phyloP scores from a whole-genome alignment of 2,329 filamentous ascomycete species.

The Aureobasidium subglaciale region DNA sequence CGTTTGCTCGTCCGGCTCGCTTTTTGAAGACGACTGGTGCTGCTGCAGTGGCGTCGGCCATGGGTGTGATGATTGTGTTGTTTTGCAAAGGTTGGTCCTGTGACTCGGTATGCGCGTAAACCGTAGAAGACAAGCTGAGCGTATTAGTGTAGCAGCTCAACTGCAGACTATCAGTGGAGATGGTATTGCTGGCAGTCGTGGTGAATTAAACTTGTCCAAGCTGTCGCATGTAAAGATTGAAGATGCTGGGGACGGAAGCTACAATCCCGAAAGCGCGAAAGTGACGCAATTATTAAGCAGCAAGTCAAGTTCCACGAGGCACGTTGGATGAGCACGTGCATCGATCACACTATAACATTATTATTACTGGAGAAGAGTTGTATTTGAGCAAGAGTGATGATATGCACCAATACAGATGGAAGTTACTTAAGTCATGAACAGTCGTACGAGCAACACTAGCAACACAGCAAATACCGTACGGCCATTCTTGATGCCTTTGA shows the following conservation, averaged over 20 bases:
- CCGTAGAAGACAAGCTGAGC: too few species aligned
- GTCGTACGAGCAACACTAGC: background rate
- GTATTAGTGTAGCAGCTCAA: too few species aligned
- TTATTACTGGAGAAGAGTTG: background rate
- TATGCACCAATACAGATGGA: background rate
- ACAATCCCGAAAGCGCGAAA: background rate
- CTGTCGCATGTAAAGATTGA: background rate
- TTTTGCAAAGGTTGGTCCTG: background rate
- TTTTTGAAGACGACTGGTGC: slow-evolving; percentile 70
- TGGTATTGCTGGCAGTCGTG: too few species aligned
- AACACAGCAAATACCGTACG: background rate
- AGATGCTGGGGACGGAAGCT: background rate
- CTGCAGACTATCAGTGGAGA: too few species aligned
- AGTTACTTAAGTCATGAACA: background rate
- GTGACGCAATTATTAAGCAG: slow-evolving; percentile 13
- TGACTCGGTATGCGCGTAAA: too few species aligned
- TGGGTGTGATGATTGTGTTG: slow-evolving; percentile 16
- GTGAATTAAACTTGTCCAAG: too few species aligned
- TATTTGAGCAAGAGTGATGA: background rate
- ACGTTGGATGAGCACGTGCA: background rate
- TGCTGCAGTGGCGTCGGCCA: slow-evolving; percentile 23
- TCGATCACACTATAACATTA: background rate
- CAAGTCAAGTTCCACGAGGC: background rate
- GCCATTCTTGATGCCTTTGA: background rate
- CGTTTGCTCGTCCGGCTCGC: slow-evolving; percentile 67